Percentiles rank a stretch among this genome's conserved stretches.
Conservation (phyloP, 148 eudicot genomes). For the Pharnaceum exiguum region DNA sequence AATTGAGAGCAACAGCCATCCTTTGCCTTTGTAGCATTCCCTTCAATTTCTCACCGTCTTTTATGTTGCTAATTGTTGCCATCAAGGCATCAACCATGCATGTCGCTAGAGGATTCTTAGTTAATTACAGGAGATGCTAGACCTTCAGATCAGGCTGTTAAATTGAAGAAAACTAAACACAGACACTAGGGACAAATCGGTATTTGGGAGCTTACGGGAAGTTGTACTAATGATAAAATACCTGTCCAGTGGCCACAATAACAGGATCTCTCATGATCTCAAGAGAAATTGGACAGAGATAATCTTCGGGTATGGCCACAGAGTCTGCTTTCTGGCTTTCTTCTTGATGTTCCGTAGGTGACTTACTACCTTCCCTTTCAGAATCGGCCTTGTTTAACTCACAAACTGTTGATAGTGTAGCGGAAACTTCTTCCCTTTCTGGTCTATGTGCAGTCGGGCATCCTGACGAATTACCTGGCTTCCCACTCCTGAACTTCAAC, state of each 20-base stretch:
- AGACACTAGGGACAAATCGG: no score
- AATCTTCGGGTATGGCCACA: conserved; percentile 72
- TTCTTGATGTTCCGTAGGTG: conserved; percentile 29
- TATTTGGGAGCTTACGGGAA: no score
- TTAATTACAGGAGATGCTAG: no score
- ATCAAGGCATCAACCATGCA: no score
- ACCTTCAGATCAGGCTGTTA: no score
- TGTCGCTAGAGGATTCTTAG: no score
- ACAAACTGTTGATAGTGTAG: conserved; percentile 24
- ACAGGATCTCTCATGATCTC: conserved; percentile 97
- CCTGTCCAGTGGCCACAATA: conserved; percentile 92
- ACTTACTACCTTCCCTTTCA: conserved; percentile 13
- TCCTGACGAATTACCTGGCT: conserved; percentile 25
- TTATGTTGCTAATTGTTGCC: no score
- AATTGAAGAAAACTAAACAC: no score
- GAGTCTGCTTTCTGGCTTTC: conserved; percentile 46
- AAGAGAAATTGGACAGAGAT: conserved; percentile 80
- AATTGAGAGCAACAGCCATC: no score
- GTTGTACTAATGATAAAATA: conserved; percentile 11
- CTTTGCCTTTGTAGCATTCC: no score
- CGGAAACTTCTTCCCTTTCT: conserved; percentile 22
- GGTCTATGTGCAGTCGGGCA: conserved; percentile 17
- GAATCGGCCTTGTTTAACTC: conserved; percentile 17
- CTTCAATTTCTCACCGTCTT: no score
- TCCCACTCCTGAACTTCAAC: conserved; percentile 25